Evolutionary conservation across 306 rosid genomes (phyloP), one percentile per base, ranked within the genome.

Genomic region (Cicer pinnatifidum): DNA sequence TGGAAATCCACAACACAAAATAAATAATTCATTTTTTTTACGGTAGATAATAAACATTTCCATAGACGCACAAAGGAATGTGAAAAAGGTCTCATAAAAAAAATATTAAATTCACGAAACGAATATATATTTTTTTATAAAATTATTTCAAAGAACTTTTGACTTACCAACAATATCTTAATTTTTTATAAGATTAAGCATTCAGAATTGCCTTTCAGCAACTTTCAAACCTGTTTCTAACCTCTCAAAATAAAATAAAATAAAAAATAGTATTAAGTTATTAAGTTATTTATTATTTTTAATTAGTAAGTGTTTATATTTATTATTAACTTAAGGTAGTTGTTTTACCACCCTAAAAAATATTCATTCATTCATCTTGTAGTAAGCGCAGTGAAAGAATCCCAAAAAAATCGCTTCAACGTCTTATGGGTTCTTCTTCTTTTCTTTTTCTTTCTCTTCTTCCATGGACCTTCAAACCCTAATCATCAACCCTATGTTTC

Each of bases 401-500:
- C 82, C 72, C 68, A 0, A 60, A 46, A 82, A 67, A 44, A 59
- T 68, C 59, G 50, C 44, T 60, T 47, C 17, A 59, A 2, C 79
- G n/a, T 41, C 67, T 16, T 72, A 82, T 82, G 86, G 81, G 63
- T 79, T 75, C 61, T 10, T 71, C 65, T 37, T 62, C 70, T 82
- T 70, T 72, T 67, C 67, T 44, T 69, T 68, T 20, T 19, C 62
- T 75, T 82, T 70, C 72, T 67, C 67, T 44, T 69, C 68, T 44
- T 20, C 62, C 51, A 71, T 83, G 68, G 39, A 79, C 69, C 54
- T 28, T 51, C 69, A 45, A 80, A 76, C 84, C 84, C 86, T 79
- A 83, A 75, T 80, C 76, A 50, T 74, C 83, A 9, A 15, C 74
- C 63, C 56, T 44, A 51, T 75, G 73, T 76, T 67, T 46, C 64